A percentile compares a stretch with the other conserved stretches of the same genome.
phyloP scores from a whole-genome alignment of 495 filamentous ascomycete genomes.

The Thermochaetoides thermophila region DNA sequence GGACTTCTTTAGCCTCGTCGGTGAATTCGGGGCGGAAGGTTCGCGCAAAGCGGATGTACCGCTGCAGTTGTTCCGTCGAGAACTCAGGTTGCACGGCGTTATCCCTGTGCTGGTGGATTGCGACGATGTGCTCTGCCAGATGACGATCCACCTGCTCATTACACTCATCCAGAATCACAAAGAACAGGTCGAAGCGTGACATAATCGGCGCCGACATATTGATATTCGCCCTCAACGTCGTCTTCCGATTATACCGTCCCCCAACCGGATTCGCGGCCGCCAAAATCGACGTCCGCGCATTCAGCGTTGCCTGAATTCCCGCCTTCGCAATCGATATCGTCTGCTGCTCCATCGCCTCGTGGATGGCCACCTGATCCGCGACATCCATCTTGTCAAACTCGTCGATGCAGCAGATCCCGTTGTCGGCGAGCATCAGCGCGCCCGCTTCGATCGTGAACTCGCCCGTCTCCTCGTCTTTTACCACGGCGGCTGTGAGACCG shows the following conservation, averaged over 20 bases:
- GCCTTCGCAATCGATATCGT: conserved; percentile 99
- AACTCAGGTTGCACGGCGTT: conserved; percentile 83
- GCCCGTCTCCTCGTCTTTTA: conserved; percentile 95
- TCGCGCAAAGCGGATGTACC: conserved; percentile 91
- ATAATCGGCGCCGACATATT: conserved; percentile 99
- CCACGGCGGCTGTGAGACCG: conserved; percentile 91
- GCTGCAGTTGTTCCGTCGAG: conserved; percentile 89
- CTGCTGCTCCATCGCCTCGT: conserved; percentile 99
- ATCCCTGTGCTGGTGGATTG: conserved; percentile 83
- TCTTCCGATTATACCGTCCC: conserved; percentile 91
- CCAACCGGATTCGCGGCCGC: conserved; percentile 94
- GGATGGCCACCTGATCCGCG: conserved; percentile 91
- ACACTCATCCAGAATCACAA: conserved; percentile 94
- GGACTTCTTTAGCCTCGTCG: conserved; percentile 63
- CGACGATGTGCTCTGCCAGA: conserved; percentile 86
- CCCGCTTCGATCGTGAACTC: conserved; percentile 98
- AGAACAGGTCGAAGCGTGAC: conserved; percentile 98
- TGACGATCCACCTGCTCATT: conserved; percentile 83
- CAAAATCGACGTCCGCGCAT: conserved; percentile 86
- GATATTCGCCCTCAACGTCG: conserved; percentile 82
- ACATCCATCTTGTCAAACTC: conserved; percentile 99
- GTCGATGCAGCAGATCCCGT: conserved; percentile 95
- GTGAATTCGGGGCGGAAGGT: conserved; percentile 93
- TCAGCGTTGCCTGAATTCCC: conserved; percentile 95
- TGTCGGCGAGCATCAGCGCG: conserved; percentile 94